phyloP scores from a whole-genome alignment of 805 yeast genomes.

The Candida vartiovaarae region DNA sequence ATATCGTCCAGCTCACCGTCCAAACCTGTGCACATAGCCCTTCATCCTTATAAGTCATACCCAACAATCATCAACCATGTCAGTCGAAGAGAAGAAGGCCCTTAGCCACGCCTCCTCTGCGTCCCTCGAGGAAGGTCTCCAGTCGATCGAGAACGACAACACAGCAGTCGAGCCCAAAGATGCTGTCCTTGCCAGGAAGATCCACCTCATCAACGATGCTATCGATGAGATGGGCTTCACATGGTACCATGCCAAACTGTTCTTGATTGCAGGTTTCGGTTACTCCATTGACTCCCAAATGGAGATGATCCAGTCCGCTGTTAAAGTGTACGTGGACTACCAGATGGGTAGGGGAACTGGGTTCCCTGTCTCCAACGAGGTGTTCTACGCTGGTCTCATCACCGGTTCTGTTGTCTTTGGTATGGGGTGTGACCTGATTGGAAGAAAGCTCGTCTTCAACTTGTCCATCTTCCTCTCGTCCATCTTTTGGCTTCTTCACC shows the following conservation, averaged over 20 bases:
- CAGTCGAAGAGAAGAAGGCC: not conserved
- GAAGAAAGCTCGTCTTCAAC: slow-evolving; percentile 45
- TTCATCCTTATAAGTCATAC: not conserved
- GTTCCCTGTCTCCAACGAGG: slow-evolving; percentile 38
- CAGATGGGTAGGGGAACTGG: slow-evolving; percentile 32
- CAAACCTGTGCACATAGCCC: not conserved
- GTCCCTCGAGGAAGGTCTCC: not conserved
- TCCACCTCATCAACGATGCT: slow-evolving; percentile 43
- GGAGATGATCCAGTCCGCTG: slow-evolving; percentile 39
- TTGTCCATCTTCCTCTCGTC: slow-evolving; percentile 38
- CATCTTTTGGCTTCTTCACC: slow-evolving; percentile 38
- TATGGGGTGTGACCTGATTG: slow-evolving; percentile 42
- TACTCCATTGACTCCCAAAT: slow-evolving; percentile 46
- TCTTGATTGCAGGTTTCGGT: slow-evolving; percentile 45
- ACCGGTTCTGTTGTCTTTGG: slow-evolving; percentile 46
- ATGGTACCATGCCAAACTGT: slow-evolving; percentile 39
- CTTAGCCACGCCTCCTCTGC: not conserved
- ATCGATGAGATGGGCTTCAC: slow-evolving; percentile 59
- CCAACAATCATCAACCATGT: not conserved
- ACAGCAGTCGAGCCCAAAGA: slow-evolving; percentile 25
- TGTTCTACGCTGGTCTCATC: slow-evolving; percentile 42
- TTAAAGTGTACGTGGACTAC: slow-evolving; percentile 36
- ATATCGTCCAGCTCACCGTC: too few species aligned
- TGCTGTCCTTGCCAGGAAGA: slow-evolving; percentile 26
- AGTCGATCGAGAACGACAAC: slow-evolving; percentile 5